Evolutionary conservation across 1,284 basidiomycete genomes (phyloP).

Genomic region (Moesziomyces antarcticus): DNA sequence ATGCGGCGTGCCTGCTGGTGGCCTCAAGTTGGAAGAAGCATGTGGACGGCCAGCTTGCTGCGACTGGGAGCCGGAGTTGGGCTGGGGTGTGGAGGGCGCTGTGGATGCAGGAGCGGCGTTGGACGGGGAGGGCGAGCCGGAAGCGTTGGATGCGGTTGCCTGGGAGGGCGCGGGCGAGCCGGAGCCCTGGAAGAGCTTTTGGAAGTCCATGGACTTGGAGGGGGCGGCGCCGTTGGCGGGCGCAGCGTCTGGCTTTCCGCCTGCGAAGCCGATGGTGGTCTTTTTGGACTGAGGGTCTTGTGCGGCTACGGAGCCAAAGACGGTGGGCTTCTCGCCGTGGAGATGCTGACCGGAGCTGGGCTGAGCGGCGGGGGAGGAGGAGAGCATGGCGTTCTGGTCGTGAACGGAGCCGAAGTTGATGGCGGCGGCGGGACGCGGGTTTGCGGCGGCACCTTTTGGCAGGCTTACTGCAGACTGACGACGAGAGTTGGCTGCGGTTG

Average conservation of each 20-base stretch:
- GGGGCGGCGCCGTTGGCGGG: conserved; percentile 35
- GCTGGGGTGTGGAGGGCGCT: conserved; percentile 34
- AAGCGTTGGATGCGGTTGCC: conserved; percentile 32
- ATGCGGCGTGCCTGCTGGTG: conserved; percentile 42
- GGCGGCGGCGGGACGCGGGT: conserved; percentile 46
- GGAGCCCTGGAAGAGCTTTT: conserved; percentile 66
- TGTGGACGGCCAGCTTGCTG: conserved; percentile 31
- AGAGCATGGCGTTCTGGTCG: conserved; percentile 68
- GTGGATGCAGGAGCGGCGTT: conserved; percentile 36
- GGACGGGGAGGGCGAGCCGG: conserved; percentile 37
- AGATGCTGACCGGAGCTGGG: conserved; percentile 64
- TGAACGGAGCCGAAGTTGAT: conserved; percentile 69
- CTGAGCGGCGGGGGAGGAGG: conserved; percentile 68
- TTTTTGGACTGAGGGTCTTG: conserved; percentile 57
- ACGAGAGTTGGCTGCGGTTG: conserved; percentile 29
- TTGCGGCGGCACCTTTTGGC: conserved; percentile 51
- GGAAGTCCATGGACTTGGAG: conserved; percentile 59
- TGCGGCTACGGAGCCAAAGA: conserved; percentile 67
- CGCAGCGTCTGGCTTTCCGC: conserved; percentile 72
- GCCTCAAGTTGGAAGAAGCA: conserved; percentile 51
- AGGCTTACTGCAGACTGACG: conserved; percentile 63
- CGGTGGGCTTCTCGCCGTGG: conserved; percentile 64
- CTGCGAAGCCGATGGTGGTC: conserved; percentile 60
- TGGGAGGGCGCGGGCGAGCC: conserved; percentile 42
- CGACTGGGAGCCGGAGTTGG: conserved; percentile 14